phyloP scores from a whole-genome alignment of 176 grass and related monocot genomes.

The Metroxylon sagu region DNA sequence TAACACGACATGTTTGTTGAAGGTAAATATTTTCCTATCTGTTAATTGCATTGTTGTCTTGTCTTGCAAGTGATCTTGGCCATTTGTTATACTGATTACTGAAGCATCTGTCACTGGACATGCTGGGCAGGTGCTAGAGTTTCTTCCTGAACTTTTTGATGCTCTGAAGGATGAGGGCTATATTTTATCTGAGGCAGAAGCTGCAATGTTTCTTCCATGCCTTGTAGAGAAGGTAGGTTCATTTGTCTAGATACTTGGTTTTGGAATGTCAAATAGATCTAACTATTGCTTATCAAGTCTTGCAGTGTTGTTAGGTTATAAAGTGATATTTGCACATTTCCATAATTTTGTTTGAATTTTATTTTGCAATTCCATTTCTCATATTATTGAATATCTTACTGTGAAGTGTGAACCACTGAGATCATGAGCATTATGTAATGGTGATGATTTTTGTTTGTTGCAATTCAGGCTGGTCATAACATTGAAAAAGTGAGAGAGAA shows the following conservation, averaged over 20 bases:
- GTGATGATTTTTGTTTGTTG: too few species aligned
- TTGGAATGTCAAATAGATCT: too few species aligned
- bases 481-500: conserved; percentile 95
- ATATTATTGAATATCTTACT: too few species aligned
- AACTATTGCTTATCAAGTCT: too few species aligned
- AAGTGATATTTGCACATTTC: too few species aligned
- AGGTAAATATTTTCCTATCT: conserved; percentile 29
- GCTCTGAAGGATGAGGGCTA: conserved; percentile 79
- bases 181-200: conserved; percentile 85
- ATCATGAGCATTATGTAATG: too few species aligned
- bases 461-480: conserved; percentile 88
- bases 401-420: too few species aligned
- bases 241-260: not conserved
- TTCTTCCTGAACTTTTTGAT: conserved; percentile 95
- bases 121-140: conserved; percentile 66
- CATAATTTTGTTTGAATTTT: too few species aligned
- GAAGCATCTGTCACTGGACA: conserved; percentile 17
- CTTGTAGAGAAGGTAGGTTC: conserved; percentile 71
- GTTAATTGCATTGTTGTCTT: not conserved
- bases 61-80: not conserved
- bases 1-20: conserved; percentile 95
- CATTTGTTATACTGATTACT: conserved; percentile 6
- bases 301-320: too few species aligned
- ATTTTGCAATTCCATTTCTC: too few species aligned
- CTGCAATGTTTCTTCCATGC: conserved; percentile 91